phyloP scores from a whole-genome alignment of 108 stramenopile species.

The Cyclotella sp. region DNA sequence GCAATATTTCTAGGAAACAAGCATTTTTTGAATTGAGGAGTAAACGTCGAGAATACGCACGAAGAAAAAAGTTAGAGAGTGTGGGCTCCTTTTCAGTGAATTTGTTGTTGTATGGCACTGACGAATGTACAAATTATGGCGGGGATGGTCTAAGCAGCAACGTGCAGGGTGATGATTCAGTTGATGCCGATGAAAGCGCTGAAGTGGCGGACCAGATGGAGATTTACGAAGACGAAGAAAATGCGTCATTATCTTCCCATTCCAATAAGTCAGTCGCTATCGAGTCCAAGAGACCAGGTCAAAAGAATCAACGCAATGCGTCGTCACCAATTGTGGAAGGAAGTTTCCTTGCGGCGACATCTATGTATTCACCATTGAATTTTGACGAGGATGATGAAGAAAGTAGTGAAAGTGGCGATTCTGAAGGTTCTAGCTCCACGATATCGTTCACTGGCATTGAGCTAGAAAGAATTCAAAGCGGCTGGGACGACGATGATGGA shows the following conservation, averaged over 20 bases:
- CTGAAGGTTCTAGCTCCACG: slow-evolving; percentile 17
- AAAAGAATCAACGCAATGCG: background rate
- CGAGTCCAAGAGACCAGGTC: background rate
- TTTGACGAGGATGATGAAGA: background rate
- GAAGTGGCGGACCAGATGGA: background rate
- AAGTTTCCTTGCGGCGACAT: slow-evolving; percentile 27
- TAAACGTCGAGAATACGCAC: slow-evolving; percentile 26
- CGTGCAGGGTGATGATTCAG: background rate
- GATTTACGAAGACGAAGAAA: slow-evolving; percentile 14
- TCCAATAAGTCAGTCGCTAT: background rate
- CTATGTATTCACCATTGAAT: background rate
- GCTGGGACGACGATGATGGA: slow-evolving; percentile 34
- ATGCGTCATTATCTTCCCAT: slow-evolving; percentile 1
- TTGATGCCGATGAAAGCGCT: background rate
- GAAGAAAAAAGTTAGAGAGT: slow-evolving; percentile 43
- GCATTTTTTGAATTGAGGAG: slow-evolving; percentile 40
- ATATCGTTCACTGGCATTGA: slow-evolving; percentile 17
- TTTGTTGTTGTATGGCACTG: slow-evolving; percentile 39
- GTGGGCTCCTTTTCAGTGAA: slow-evolving; percentile 58
- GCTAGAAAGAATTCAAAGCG: slow-evolving; percentile 12
- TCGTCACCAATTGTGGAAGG: slow-evolving; percentile 13
- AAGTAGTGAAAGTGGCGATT: slow-evolving; percentile 15
- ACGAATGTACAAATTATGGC: slow-evolving; percentile 22
- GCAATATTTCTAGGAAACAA: slow-evolving; percentile 24
- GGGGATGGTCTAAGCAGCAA: background rate